Percentiles rank a stretch among this genome's conserved stretches.
These are phyloP conservation scores for Phytophthora lateralis DNA, from an alignment of 352 stramenopile genomes.

Conservation along the genomic window DNA sequence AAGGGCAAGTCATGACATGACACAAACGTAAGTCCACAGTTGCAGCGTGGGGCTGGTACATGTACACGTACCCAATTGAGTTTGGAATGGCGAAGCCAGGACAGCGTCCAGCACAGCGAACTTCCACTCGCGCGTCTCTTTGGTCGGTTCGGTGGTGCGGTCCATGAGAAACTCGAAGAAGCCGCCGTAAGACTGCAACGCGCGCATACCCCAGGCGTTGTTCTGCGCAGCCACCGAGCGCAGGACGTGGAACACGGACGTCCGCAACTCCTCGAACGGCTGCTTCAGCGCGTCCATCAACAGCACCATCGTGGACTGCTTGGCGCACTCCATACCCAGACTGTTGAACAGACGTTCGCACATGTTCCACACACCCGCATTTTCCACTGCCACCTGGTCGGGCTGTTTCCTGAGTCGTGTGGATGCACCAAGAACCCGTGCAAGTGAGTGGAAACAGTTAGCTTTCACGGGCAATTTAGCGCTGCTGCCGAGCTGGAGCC, in stretches of 20 bases:
- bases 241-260: constrained; percentile 73
- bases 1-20: constrained; percentile 23
- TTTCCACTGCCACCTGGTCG: constrained; percentile 51
- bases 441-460: constrained; percentile 75
- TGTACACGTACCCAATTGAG: constrained; percentile 63
- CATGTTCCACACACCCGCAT: constrained; percentile 69
- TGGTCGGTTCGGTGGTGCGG: constrained; percentile 80
- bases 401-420: constrained; percentile 49
- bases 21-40: constrained; percentile 5
- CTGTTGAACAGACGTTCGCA: constrained; percentile 70
- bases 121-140: constrained; percentile 88
- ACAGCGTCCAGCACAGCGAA: constrained; percentile 86
- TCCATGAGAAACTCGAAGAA: constrained; percentile 89
- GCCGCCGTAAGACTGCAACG: constrained; percentile 73
- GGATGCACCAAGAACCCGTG: constrained; percentile 52
- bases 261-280: constrained; percentile 84
- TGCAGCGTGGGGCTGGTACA: constrained; percentile 12
- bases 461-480: constrained; percentile 77
- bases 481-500: constrained; percentile 61
- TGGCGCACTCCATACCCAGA: constrained; percentile 57
- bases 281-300: constrained; percentile 84
- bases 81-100: constrained; percentile 66
- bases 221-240: constrained; percentile 85
- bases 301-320: constrained; percentile 60
- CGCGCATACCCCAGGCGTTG: constrained; percentile 72